Base-by-base conservation (phyloP, 768 basidiomycete species). In the Gelatoporia subvermispora region DNA sequence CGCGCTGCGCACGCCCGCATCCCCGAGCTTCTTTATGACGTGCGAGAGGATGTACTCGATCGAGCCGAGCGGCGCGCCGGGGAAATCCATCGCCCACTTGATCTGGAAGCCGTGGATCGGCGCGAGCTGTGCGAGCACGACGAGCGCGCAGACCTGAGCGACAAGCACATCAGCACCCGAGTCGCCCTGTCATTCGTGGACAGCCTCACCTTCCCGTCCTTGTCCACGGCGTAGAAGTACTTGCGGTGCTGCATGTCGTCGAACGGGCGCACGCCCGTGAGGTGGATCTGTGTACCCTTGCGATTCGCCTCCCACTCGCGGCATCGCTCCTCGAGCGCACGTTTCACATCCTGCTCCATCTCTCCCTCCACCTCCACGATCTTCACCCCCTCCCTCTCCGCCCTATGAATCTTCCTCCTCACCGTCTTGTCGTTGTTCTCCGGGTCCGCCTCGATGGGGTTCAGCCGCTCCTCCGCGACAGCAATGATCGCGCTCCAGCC, bases 401-500 rank as follows among this genome's bases (percentile, higher is more conserved):
- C 82, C 15, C 76, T 67, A 41, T 76, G 72, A 20, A 82, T 66
- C 61, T 85, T 85, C 65, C 81, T 77, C 63, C 78, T 77, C 55
- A 84, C 61, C 47, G 79, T 78, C 61, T 81, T 82, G 51, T 79
- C 73, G 49, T 70, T 66, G 50, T 68, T 57, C 20, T 68, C 72
- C 0, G 81, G 75, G 45, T 79, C 71, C 11, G 80, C 65, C 34
- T 77, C 68, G 43, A 67, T 63, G 2, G 73, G 67, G 50, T 73
- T 69, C 20, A 73, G 49, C n/a, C 72, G 65, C 48, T 84, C 81
- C 57, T 85, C 83, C 43, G 78, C 77, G 42, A 85, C 81, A 49
- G 81, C 84, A 43, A 74, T 72, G 37, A 86, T 69, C 3, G 76
- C 73, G 46, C 74, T 72, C 85, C 84, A 86, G 1, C 71, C 68